Evolutionary conservation across 2,329 filamentous ascomycete genomes (phyloP), one percentile per base, ranked within the genome.

Genomic region (Claviceps paspali): DNA sequence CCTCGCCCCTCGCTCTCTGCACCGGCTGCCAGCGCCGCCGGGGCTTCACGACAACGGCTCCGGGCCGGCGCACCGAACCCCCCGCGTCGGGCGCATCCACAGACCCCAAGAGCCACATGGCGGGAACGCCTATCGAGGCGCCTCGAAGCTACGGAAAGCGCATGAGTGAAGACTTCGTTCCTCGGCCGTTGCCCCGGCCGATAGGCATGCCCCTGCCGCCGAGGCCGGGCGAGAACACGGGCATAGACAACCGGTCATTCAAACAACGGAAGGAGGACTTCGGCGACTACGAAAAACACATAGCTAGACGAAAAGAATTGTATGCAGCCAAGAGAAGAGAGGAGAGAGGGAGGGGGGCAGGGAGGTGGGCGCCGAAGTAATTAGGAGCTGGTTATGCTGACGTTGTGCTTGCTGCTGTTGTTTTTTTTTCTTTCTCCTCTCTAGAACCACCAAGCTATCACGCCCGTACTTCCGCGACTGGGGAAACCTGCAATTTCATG

Each of bases 401-500:
- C n/a, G n/a, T n/a, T n/a, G n/a, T n/a, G n/a, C n/a, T n/a, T n/a
- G n/a, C n/a, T n/a, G n/a, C n/a, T n/a, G n/a, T n/a, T n/a, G n/a
- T n/a, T n/a, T n/a, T n/a, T n/a, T n/a, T n/a, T n/a, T n/a, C n/a
- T n/a, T n/a, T n/a, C n/a, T n/a, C n/a, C n/a, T 27, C 28, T 21
- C 8, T 18, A 84, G 79, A 38, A 82, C 82, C 31, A 70, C 73
- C 47, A 76, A 85, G 55, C 79, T 92, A 52, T 67, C 79, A 15
- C 82, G 83, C 41, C 87, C 88, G 2, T 98, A 98, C 61, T 98
- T 94, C 64, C 82, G 86, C 56, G 88, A 98, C 67, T 95, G 86
- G 82, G 75, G 74, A 41, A 91, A 92, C 60, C 73, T 95, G 58
- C 68, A 69, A 36, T 71, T 79, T 46, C 79, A 91, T 61, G 76